These are phyloP conservation scores for Mycena rebaudengoi DNA, from an alignment of 768 basidiomycete species.

Conservation along the genomic window DNA sequence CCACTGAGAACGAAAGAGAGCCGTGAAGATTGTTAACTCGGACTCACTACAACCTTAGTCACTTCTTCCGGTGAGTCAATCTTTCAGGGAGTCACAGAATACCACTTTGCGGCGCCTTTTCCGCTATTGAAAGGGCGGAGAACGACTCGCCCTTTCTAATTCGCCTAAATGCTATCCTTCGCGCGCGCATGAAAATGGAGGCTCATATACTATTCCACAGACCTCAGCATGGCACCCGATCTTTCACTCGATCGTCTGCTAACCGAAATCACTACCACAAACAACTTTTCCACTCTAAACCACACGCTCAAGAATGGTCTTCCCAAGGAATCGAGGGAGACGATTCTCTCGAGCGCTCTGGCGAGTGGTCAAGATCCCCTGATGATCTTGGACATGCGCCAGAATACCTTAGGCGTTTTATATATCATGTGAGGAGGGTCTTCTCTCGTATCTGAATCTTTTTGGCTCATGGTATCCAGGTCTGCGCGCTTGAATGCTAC, in stretches of 20 bases:
- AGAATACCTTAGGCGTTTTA: slow-evolving; percentile 71
- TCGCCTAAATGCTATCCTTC: not conserved
- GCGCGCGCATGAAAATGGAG: not conserved
- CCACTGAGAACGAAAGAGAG: not conserved
- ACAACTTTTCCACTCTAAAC: slow-evolving; percentile 47
- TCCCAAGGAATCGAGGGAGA: slow-evolving; percentile 66
- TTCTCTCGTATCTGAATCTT: not conserved
- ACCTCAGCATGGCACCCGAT: slow-evolving; percentile 35
- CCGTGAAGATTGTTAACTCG: not conserved
- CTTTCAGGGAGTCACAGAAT: not conserved
- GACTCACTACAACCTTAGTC: not conserved
- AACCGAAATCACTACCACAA: slow-evolving; percentile 54
- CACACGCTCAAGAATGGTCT: slow-evolving; percentile 54
- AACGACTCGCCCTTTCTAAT: not conserved
- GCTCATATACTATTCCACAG: slow-evolving; percentile 9
- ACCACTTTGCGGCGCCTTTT: too few species aligned
- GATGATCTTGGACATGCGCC: slow-evolving; percentile 57
- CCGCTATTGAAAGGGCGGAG: not conserved
- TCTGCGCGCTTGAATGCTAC: slow-evolving; percentile 62
- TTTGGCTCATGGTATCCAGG: slow-evolving; percentile 46
- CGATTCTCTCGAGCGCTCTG: slow-evolving; percentile 61
- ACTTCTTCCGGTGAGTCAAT: not conserved
- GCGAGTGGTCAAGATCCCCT: slow-evolving; percentile 76
- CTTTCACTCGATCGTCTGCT: slow-evolving; percentile 50
- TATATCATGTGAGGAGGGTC: slow-evolving; percentile 71